phyloP scores from a whole-genome alignment of 495 filamentous ascomycete species.

The Trichoderma reesei region DNA sequence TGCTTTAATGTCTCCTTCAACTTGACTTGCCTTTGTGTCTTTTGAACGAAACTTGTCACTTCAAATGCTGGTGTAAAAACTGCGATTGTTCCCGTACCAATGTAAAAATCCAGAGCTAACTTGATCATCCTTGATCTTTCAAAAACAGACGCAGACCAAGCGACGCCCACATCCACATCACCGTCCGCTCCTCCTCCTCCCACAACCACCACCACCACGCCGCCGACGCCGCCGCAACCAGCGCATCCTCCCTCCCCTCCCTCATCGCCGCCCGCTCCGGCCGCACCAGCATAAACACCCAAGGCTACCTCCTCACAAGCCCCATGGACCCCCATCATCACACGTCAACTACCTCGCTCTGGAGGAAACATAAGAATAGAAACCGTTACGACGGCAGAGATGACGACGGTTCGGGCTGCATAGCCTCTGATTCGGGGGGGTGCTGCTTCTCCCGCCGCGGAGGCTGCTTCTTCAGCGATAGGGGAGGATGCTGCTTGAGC shows the following conservation, averaged over 20 bases:
- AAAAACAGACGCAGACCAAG: not conserved
- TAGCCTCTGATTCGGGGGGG: constrained; percentile 9
- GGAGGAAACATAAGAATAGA: too few relatives aligned
- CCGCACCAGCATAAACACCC: not conserved
- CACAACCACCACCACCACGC: too few relatives aligned
- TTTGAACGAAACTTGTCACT: too few relatives aligned
- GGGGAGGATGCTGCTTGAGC: constrained; percentile 16
- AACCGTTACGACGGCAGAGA: not conserved
- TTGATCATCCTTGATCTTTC: not conserved
- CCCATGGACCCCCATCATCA: not conserved
- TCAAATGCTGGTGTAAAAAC: too few relatives aligned
- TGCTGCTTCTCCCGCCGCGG: constrained; percentile 13
- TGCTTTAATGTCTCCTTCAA: too few relatives aligned
- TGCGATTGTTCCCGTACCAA: too few relatives aligned
- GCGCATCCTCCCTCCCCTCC: not conserved
- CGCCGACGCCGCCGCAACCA: not conserved
- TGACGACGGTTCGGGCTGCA: constrained; percentile 15
- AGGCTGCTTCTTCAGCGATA: constrained; percentile 14
- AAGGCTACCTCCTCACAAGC: not conserved
- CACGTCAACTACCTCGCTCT: too few relatives aligned
- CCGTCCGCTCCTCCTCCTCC: not conserved
- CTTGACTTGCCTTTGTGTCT: too few relatives aligned
- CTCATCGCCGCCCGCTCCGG: not conserved
- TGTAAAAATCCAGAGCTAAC: too few relatives aligned
- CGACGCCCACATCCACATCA: not conserved